phyloP scores from a whole-genome alignment of 2,329 filamentous ascomycete species.

The Botrytis fabae region DNA sequence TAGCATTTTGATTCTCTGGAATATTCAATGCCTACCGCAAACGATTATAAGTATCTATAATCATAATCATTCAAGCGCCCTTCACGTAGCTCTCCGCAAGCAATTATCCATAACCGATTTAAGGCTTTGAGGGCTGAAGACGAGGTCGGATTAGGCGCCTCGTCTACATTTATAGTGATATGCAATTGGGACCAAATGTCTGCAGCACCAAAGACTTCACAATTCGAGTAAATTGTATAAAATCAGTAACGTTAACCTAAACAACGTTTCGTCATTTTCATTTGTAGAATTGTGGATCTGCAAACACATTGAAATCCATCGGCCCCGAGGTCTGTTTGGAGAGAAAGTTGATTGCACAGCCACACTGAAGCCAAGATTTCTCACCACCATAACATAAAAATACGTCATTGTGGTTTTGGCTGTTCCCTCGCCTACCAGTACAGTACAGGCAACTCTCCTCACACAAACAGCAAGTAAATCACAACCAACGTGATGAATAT shows the following conservation, averaged over 20 bases:
- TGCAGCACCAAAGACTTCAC: rapidly evolving
- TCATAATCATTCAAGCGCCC: background rate
- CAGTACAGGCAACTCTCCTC: background rate
- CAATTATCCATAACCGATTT: background rate
- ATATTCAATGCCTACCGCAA: background rate
- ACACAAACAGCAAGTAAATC: background rate
- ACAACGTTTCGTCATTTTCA: background rate
- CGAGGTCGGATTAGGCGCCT: background rate
- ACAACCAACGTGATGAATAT: background rate
- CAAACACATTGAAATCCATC: background rate
- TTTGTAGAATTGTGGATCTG: background rate
- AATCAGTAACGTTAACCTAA: background rate
- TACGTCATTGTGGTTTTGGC: conserved; percentile 15
- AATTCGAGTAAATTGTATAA: background rate
- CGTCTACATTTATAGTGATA: background rate
- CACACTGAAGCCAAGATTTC: conserved; percentile 8
- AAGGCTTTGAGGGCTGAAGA: background rate
- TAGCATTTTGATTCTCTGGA: background rate
- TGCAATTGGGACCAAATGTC: background rate
- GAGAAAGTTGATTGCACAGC: conserved; percentile 9
- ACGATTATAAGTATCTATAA: background rate
- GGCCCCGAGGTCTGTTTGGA: background rate
- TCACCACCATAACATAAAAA: background rate
- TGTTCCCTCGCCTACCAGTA: background rate
- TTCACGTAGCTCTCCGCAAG: rapidly evolving